Percentiles rank a stretch among this genome's conserved stretches.
Conservation (phyloP, 495 filamentous ascomycete species). For the Hypoxylon crocopeplum region DNA sequence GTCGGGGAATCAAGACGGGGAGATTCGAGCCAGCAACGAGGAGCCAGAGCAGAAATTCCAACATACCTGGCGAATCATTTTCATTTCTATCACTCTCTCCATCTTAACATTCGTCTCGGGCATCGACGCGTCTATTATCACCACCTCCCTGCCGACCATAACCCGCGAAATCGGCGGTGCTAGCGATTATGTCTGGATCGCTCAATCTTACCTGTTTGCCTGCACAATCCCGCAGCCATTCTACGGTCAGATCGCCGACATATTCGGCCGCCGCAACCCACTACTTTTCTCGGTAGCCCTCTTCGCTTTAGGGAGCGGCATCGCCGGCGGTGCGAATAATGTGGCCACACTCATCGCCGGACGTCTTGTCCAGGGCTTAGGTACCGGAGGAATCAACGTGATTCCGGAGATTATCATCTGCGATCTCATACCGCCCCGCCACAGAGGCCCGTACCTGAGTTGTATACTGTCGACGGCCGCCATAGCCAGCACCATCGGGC, state of each 20-base stretch:
- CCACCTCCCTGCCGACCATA: not conserved
- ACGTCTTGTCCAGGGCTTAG: slow-evolving; percentile 75
- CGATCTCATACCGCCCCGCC: slow-evolving; percentile 70
- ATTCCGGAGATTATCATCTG: slow-evolving; percentile 72
- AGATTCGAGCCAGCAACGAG: too few relatives aligned
- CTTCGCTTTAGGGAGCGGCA: slow-evolving; percentile 50
- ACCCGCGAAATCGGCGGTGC: not conserved
- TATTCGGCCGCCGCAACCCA: slow-evolving; percentile 52
- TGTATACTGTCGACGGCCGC: slow-evolving; percentile 60
- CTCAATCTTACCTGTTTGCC: not conserved
- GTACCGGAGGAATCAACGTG: slow-evolving; percentile 75
- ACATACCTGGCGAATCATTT: too few relatives aligned
- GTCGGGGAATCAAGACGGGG: too few relatives aligned
- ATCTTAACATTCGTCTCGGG: not conserved
- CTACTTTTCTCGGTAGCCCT: slow-evolving; percentile 44
- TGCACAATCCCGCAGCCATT: not conserved
- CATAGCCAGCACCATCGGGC: slow-evolving; percentile 73
- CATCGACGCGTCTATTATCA: not conserved
- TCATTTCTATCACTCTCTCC: not conserved
- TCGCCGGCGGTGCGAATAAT: slow-evolving; percentile 44
- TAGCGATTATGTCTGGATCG: not conserved
- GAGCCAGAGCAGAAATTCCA: too few relatives aligned
- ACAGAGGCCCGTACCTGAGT: slow-evolving; percentile 62
- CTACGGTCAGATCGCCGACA: slow-evolving; percentile 43
- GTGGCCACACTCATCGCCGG: slow-evolving; percentile 70